These are phyloP conservation scores for Aspergillus pseudoglaucus DNA, from an alignment of 2,329 filamentous ascomycete genomes.

Conservation along the genomic window DNA sequence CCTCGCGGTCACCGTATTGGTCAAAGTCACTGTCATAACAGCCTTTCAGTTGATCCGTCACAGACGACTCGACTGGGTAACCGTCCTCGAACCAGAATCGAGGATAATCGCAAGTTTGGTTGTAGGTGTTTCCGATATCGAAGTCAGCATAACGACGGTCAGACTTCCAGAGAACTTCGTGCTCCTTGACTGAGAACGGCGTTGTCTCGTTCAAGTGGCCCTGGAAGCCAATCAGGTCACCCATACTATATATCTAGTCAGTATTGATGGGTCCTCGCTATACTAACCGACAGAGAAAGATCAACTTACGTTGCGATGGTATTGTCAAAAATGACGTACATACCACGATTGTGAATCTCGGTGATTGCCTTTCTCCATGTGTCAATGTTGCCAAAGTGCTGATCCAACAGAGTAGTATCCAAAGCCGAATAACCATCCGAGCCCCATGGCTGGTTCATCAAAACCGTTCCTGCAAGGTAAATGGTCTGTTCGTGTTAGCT, in stretches of 20 bases:
- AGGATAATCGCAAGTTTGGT: constrained; percentile 52
- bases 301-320: constrained; percentile 54
- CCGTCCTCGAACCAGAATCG: constrained; percentile 57
- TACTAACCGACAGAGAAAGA: neutral
- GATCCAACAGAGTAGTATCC: constrained; percentile 58
- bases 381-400: constrained; percentile 55
- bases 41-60: constrained; percentile 44
- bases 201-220: constrained; percentile 54
- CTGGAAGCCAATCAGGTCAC: constrained; percentile 57
- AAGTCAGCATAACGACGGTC: constrained; percentile 55
- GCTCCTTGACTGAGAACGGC: constrained; percentile 50
- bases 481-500: constrained; percentile 39
- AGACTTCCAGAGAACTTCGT: constrained; percentile 53
- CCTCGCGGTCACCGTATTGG: constrained; percentile 58
- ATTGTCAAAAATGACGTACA: constrained; percentile 63
- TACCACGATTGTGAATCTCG: constrained; percentile 55
- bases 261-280: neutral
- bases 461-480: constrained; percentile 57
- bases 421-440: constrained; percentile 55
- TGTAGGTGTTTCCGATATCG: constrained; percentile 47
- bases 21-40: constrained; percentile 61
- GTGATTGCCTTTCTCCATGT: constrained; percentile 53
- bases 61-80: constrained; percentile 42
- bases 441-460: constrained; percentile 60
- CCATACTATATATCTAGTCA: constrained; percentile 32